These are phyloP conservation scores for Shiraia sp. DNA, from an alignment of 2,329 filamentous ascomycete species.

Conservation along the genomic window DNA sequence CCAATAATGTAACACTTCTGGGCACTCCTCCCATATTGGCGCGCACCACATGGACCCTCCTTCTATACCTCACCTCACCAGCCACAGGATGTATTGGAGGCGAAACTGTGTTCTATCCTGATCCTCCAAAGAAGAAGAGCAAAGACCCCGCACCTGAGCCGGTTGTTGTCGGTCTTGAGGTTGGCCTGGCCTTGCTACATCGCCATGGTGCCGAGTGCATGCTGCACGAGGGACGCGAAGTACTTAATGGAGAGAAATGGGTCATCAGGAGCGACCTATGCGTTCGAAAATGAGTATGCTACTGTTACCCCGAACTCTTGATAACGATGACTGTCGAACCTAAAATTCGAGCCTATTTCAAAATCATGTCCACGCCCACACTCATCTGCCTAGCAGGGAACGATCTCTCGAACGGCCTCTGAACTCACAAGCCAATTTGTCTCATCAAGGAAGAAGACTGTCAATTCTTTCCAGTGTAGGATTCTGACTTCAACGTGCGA, in stretches of 20 bases:
- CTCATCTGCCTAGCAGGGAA: too few relatives aligned
- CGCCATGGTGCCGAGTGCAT: slow-evolving; percentile 89
- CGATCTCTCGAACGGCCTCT: too few relatives aligned
- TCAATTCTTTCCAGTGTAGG: too few relatives aligned
- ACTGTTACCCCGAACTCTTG: neutral
- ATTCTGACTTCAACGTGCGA: too few relatives aligned
- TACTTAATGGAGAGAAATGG: slow-evolving; percentile 85
- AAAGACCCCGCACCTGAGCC: slow-evolving; percentile 57
- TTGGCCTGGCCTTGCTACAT: slow-evolving; percentile 84
- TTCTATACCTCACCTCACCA: slow-evolving; percentile 81
- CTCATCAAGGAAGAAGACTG: too few relatives aligned
- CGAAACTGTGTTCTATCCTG: slow-evolving; percentile 88
- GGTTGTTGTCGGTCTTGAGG: slow-evolving; percentile 73
- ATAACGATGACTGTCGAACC: too few relatives aligned
- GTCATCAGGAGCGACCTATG: slow-evolving; percentile 83
- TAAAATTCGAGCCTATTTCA: too few relatives aligned
- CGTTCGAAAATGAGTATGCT: slow-evolving; percentile 56
- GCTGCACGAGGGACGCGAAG: slow-evolving; percentile 83
- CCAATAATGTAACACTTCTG: slow-evolving; percentile 68
- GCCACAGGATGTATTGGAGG: slow-evolving; percentile 78
- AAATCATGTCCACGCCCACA: too few relatives aligned
- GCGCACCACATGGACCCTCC: slow-evolving; percentile 86
- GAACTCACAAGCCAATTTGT: too few relatives aligned
- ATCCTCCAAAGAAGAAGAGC: slow-evolving; percentile 49
- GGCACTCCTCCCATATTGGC: slow-evolving; percentile 50